phyloP scores from a whole-genome alignment of 192 early-diverging fungal species.

The Podila minutissima region DNA sequence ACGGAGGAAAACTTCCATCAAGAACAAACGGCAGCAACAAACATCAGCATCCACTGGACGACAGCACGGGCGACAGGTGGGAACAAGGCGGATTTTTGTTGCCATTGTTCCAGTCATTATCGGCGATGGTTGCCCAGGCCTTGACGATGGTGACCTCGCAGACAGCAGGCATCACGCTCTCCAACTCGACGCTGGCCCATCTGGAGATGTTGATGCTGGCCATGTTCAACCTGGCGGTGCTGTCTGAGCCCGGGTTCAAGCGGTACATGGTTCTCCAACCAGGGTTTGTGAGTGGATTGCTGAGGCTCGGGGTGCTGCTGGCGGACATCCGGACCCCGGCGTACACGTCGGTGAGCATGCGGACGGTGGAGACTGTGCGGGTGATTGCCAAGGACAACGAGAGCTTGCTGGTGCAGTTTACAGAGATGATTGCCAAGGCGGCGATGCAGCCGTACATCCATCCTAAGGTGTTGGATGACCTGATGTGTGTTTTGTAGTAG shows the following conservation, averaged over 20 bases:
- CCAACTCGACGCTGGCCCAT: conserved; percentile 55
- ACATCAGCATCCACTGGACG: neutral
- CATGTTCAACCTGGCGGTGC: conserved; percentile 56
- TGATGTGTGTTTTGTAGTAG: conserved; percentile 48
- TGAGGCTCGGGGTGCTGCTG: conserved; percentile 34
- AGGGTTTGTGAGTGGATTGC: conserved; percentile 39
- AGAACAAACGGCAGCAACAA: neutral
- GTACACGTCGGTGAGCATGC: conserved; percentile 41
- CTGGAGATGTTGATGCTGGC: conserved; percentile 64
- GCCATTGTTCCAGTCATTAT: conserved; percentile 45
- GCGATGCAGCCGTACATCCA: conserved; percentile 46
- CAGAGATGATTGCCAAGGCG: conserved; percentile 45
- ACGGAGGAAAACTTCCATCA: conserved; percentile 4
- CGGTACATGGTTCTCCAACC: conserved; percentile 42
- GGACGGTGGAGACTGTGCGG: conserved; percentile 41
- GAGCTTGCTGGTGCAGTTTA: conserved; percentile 44
- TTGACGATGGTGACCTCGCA: conserved; percentile 28
- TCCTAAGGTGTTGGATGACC: conserved; percentile 36
- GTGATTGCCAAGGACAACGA: conserved; percentile 46
- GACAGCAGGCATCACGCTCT: conserved; percentile 9
- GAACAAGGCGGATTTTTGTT: conserved; percentile 41
- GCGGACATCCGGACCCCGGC: conserved; percentile 39
- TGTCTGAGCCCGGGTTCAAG: conserved; percentile 40
- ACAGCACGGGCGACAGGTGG: conserved; percentile 14
- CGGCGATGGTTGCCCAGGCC: conserved; percentile 37